These are phyloP conservation scores for Apophysomyces elegans DNA, from an alignment of 371 early-diverging fungal genomes.

Conservation along the genomic window DNA sequence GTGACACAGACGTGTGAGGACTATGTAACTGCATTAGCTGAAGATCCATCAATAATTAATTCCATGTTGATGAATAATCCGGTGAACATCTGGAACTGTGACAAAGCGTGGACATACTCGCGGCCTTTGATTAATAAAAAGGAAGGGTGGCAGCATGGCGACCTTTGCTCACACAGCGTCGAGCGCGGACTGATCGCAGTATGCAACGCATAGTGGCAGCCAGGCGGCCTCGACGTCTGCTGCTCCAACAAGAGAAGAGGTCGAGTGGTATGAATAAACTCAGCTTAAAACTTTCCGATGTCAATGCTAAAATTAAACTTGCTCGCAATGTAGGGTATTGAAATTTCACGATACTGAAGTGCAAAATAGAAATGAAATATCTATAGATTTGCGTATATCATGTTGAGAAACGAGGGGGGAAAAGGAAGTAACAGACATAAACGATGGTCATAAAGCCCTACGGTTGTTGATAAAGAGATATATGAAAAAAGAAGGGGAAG, in stretches of 20 bases:
- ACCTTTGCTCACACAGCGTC: slow-evolving; percentile 4
- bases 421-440: too few relatives aligned
- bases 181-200: neutral
- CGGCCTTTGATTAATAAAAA: neutral
- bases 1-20: neutral
- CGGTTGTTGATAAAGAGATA: too few relatives aligned
- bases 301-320: too few relatives aligned
- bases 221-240: neutral
- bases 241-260: neutral
- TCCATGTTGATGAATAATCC: neutral
- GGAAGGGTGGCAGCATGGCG: slow-evolving; percentile 1
- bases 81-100: neutral
- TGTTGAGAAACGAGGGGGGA: too few relatives aligned
- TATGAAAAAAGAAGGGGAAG: too few relatives aligned
- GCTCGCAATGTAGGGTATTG: too few relatives aligned
- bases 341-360: too few relatives aligned
- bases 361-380: too few relatives aligned
- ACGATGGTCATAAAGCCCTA: too few relatives aligned
- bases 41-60: neutral
- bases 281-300: too few relatives aligned
- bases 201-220: slow-evolving; percentile 5
- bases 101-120: slow-evolving; percentile 7
- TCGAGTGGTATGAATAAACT: too few relatives aligned
- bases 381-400: too few relatives aligned
- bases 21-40: neutral